Conservation (phyloP, 306 rosid genomes). For the Albizia julibrissin region DNA sequence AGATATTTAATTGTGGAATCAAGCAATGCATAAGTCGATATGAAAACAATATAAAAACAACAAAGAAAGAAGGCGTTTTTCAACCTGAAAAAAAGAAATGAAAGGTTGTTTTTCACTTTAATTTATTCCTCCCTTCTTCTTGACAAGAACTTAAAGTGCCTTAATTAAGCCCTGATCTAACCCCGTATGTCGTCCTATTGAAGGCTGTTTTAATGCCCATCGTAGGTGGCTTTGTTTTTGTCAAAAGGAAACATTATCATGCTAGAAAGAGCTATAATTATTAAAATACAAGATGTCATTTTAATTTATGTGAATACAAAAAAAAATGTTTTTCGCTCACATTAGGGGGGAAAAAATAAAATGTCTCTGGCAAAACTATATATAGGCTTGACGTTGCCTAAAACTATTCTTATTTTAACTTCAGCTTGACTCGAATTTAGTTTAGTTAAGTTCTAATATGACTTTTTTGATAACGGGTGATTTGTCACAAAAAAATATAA, state of each 20-base stretch:
- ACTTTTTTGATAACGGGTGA: no score
- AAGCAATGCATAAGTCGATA: conserved; percentile 5
- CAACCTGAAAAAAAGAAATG: conserved; percentile 11
- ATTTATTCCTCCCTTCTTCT: conserved; percentile 50
- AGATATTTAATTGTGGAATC: conserved; percentile 39
- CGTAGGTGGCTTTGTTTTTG: neutral
- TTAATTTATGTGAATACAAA: neutral
- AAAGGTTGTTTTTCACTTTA: conserved; percentile 40
- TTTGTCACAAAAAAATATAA: no score
- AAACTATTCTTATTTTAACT: no score
- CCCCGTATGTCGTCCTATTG: neutral
- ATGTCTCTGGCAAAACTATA: neutral
- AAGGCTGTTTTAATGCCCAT: conserved; percentile 20
- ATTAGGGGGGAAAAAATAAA: no score
- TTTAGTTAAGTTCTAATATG: neutral
- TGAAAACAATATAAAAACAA: neutral
- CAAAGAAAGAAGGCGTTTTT: conserved; percentile 31
- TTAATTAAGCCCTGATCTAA: neutral
- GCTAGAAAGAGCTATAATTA: neutral
- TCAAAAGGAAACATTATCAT: neutral
- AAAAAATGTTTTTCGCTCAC: no score
- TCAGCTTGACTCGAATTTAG: no score
- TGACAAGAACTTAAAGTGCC: conserved; percentile 30
- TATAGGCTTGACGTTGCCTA: neutral
- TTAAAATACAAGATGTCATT: neutral